A percentile compares a stretch with the other conserved stretches of the same genome.
phyloP scores from a whole-genome alignment of 139 green algal genomes.

The Micractinium conductrix region DNA sequence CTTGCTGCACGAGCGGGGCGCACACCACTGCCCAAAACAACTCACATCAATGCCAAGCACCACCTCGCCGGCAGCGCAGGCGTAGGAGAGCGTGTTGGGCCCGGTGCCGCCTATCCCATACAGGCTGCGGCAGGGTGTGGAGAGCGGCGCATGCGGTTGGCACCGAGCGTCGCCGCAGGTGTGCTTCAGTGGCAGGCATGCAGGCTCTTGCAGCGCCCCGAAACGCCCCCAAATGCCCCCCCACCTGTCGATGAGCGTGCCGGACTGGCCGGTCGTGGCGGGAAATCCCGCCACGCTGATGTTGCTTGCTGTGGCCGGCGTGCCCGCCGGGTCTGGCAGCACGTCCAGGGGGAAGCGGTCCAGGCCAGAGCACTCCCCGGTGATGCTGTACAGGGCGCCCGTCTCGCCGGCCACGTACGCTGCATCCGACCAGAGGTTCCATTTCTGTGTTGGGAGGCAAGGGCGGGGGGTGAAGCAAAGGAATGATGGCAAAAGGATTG shows the following conservation, averaged over 20 bases:
- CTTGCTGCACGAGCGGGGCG: neutral
- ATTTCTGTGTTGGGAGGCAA: no score
- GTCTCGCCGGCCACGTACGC: no score
- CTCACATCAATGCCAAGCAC: neutral
- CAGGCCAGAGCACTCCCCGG: no score
- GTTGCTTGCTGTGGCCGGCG: no score
- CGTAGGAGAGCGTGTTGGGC: no score
- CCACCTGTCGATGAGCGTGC: neutral
- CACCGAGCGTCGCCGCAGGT: neutral
- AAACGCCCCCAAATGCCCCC: neutral
- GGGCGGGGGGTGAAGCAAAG: no score
- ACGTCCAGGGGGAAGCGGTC: no score
- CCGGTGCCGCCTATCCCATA: neutral
- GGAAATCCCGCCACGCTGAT: neutral
- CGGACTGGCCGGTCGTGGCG: neutral
- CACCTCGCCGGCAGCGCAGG: neutral
- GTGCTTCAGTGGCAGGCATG: neutral
- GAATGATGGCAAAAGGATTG: no score
- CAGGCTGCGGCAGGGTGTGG: neutral
- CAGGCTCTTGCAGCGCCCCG: neutral
- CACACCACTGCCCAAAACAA: no score
- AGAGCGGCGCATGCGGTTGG: neutral
- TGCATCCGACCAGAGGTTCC: no score
- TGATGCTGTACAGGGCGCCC: no score
- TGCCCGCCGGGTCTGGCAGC: no score